Evolutionary conservation across 1,284 basidiomycete species (phyloP), one percentile per base, ranked within the genome.

Genomic region (Microbotryum intermedium): DNA sequence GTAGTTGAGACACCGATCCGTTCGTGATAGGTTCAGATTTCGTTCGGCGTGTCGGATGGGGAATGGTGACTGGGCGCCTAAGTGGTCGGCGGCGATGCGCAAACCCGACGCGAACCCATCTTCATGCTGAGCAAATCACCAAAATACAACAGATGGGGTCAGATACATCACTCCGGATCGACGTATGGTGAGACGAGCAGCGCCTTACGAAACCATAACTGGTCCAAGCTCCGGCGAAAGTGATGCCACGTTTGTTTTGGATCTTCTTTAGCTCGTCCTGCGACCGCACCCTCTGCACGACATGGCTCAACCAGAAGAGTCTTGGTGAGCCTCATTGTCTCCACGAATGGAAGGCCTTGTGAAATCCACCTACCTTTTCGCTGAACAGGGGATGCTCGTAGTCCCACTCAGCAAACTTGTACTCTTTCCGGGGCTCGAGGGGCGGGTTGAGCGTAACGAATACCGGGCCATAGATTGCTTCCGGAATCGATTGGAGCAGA

Each of bases 401-500:
- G 39, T 75, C 70, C 75, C 81, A 87, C 53, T 78, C 74, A 2
- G 82, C 82, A 26, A 79, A 74, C 6, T 81, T 72, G 25, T 77
- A 80, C 21, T 76, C 74, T 2, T 76, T 71, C 7, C 78, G 75
- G n/a, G 85, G 83, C 58, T 83, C 81, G 66, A 83, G 81, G 0
- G 83, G 84, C 4, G 86, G 82, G 73, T 88, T 88, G 59, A 88
- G 79, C 3, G 88, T 90, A 6, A 87, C 84, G n/a, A 89, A 77
- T 7, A 90, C 80, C 0, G 82, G 82, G 1, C 87, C 87, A 70
- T 83, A 80, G 43, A 76, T 75, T 2, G 74, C 61, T 63, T 82
- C 79, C 1, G 82, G 74, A 18, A 90, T 79, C 68, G 85, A 82
- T 68, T 90, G 87, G 6, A 90, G 78, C 53, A 82, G 79, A 72